Conservation (phyloP, 148 eudicot species). For the Chenopodium quinoa region DNA sequence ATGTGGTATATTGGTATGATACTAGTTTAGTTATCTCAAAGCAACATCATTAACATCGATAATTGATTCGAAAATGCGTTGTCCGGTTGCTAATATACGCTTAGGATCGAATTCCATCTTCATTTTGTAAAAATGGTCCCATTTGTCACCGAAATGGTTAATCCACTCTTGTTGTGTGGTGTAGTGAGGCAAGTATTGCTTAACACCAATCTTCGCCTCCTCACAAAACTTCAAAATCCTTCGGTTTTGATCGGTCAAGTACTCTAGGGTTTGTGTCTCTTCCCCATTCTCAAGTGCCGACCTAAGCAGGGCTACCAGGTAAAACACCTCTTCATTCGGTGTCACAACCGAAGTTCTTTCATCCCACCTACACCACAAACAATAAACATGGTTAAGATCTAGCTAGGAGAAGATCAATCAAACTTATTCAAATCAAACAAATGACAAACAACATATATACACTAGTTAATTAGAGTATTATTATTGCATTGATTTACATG, state of each 20-base stretch:
- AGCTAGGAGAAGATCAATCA: neutral
- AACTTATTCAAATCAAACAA: too few species aligned
- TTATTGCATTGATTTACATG: neutral
- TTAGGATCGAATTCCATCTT: conserved; percentile 70
- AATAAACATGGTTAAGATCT: neutral
- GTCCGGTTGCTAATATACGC: conserved; percentile 73
- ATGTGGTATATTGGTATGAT: neutral
- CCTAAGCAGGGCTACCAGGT: conserved; percentile 62
- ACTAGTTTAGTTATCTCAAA: conserved; percentile 10
- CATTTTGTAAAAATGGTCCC: conserved; percentile 49
- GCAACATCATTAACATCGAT: conserved; percentile 6
- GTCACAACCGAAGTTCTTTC: conserved; percentile 59
- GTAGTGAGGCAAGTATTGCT: conserved; percentile 87
- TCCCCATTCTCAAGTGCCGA: conserved; percentile 67
- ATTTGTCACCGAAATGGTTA: conserved; percentile 67
- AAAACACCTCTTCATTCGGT: conserved; percentile 81
- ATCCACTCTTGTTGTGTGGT: conserved; percentile 63
- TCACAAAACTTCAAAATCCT: conserved; percentile 58
- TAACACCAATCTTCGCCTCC: conserved; percentile 44
- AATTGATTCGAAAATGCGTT: conserved; percentile 57
- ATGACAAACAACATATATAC: too few species aligned
- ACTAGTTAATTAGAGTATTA: too few species aligned
- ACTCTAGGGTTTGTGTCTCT: conserved; percentile 52
- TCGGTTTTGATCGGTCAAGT: conserved; percentile 54
- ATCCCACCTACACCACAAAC: conserved; percentile 58